phyloP scores from a whole-genome alignment of 2,329 filamentous ascomycete genomes.

The Periconia sp. region DNA sequence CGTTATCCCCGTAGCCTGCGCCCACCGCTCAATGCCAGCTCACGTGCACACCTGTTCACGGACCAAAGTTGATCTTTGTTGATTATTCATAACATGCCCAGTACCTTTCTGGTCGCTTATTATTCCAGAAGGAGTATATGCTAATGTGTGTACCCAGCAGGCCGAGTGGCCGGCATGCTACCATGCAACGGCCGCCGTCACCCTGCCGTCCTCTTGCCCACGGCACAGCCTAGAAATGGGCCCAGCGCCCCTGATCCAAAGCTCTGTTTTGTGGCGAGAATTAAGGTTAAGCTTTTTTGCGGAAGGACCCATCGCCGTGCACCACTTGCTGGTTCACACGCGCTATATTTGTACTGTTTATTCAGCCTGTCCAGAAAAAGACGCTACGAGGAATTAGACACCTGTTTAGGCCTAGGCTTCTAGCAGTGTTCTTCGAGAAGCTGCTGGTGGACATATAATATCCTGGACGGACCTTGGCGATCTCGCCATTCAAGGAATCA shows the following conservation, averaged over 20 bases:
- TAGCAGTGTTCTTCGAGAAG: slow-evolving; percentile 12
- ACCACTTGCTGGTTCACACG: slow-evolving; percentile 23
- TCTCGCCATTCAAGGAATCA: neutral
- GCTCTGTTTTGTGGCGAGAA: slow-evolving; percentile 16
- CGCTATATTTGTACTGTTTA: slow-evolving; percentile 36
- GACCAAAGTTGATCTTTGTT: slow-evolving; percentile 14
- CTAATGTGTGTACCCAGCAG: slow-evolving; percentile 12
- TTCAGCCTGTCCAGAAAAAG: slow-evolving; percentile 35
- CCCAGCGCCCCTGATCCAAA: slow-evolving; percentile 16
- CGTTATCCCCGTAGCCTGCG: neutral
- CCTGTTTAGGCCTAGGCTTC: slow-evolving; percentile 21
- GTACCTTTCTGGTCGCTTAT: slow-evolving; percentile 10
- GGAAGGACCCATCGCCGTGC: slow-evolving; percentile 14
- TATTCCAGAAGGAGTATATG: slow-evolving; percentile 20
- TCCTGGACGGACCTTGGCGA: slow-evolving; percentile 14
- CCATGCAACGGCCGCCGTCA: slow-evolving; percentile 8
- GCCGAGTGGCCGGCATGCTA: slow-evolving; percentile 10
- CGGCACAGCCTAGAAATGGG: slow-evolving; percentile 5
- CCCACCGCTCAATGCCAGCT: slow-evolving; percentile 8
- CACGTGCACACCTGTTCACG: slow-evolving; percentile 12
- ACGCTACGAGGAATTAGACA: slow-evolving; percentile 14
- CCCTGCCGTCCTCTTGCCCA: neutral
- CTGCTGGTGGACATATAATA: slow-evolving; percentile 17
- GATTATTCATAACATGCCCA: slow-evolving; percentile 23
- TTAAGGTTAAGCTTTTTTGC: slow-evolving; percentile 27